Conservation (phyloP, 2,329 filamentous ascomycete genomes). For the Neonectria coccinea region DNA sequence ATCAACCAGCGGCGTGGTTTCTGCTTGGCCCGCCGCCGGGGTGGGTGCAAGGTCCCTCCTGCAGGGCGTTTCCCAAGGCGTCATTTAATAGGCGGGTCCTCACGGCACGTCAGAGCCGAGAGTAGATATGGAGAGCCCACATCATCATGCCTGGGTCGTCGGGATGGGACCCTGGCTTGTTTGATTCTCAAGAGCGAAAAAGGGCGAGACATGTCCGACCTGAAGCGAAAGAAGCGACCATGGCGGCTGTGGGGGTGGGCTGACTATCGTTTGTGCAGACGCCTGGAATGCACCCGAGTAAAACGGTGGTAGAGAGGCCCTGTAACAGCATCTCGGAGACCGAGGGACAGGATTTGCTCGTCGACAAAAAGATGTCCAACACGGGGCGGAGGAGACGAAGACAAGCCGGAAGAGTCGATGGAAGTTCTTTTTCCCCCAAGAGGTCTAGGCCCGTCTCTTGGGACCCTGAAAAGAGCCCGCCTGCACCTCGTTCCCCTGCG, state of each 20-base stretch:
- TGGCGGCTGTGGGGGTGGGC: background rate
- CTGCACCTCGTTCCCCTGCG: background rate
- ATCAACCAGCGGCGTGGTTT: conserved; percentile 26
- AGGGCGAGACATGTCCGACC: background rate
- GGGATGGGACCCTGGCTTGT: background rate
- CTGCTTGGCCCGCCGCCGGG: too few species aligned
- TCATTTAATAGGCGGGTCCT: conserved; percentile 28
- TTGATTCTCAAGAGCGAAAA: background rate
- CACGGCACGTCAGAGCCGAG: conserved; percentile 41
- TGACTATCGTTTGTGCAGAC: background rate
- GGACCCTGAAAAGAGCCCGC: background rate
- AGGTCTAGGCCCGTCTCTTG: conserved; percentile 5
- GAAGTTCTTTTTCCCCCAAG: too few species aligned
- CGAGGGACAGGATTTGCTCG: background rate
- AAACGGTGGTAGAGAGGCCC: too few species aligned
- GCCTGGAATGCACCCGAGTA: too few species aligned
- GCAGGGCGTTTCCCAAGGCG: conserved; percentile 11
- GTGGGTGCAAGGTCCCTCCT: background rate
- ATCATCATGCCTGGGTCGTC: too few species aligned
- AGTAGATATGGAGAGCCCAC: conserved; percentile 19
- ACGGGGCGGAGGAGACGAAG: background rate
- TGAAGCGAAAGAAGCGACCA: background rate
- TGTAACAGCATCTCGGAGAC: background rate
- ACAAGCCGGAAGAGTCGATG: background rate
- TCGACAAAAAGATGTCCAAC: background rate